Base-by-base conservation (phyloP, 768 basidiomycete genomes). In the Suillus subaureus region DNA sequence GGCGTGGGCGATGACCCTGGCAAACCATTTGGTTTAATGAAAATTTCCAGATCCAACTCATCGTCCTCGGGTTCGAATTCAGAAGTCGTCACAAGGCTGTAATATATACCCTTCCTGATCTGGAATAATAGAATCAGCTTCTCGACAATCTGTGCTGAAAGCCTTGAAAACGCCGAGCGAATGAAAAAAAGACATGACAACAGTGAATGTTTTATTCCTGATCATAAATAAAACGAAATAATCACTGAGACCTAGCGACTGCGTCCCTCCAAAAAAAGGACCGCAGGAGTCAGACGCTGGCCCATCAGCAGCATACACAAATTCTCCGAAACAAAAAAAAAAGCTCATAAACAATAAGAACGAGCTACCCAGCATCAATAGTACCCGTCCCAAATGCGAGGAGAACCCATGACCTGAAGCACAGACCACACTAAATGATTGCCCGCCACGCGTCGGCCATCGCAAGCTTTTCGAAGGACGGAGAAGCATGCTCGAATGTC, bases 61-160 rank as follows among this genome's bases (percentile, higher is more conserved):
- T 71, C 67, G 21, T 74, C 77, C 62, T 78, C 77, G 21, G 79
- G 77, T 61, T 87, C 85, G 68, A 89, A 85, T 67, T 90, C 81
- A 42, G 83, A 81, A 21, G 81, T 83, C 2, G 87, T 86, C 66
- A 90, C 83, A 35, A 90, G 79, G 70, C 81, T 84, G 73, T 93
- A 92, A 64, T 88, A 80, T 37, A 91, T 77, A 6, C 85, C 82
- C 67, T 90, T 91, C 72, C 82, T 83, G 62, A 87, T 81, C 89
- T 89, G 65, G 16, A 26, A 51, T 23, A 39, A n/a, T 62, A 45
- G 21, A 42, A 40, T 61, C 64, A 47, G 67, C 18, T 37, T 66
- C 66, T 42, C 28, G 4, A 60, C 11, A 40, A 8, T 60, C 26
- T 28, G 37, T 21, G 26, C 18, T 28, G 11, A 60, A 33, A 60